phyloP scores from a whole-genome alignment of 2,329 filamentous ascomycete genomes.

The Diaporthe citri region DNA sequence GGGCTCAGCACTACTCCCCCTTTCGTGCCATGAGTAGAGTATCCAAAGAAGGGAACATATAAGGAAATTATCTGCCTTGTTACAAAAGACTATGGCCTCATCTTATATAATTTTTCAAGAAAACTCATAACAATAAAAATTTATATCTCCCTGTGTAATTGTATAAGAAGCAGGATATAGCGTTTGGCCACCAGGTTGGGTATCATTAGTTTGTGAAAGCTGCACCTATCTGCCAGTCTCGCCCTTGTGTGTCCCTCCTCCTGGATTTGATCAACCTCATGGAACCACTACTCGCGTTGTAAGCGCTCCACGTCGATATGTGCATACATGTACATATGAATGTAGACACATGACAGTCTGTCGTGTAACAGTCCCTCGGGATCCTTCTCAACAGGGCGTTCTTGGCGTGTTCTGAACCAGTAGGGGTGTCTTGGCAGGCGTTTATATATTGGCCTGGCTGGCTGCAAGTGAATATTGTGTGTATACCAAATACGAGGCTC shows the following conservation, averaged over 20 bases:
- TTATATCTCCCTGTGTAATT: not conserved
- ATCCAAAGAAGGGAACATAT: not conserved
- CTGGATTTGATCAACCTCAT: too few relatives aligned
- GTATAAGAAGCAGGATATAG: too few relatives aligned
- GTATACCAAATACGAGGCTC: not conserved
- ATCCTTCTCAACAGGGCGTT: conserved; percentile 7
- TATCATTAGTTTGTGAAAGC: not conserved
- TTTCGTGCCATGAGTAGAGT: not conserved
- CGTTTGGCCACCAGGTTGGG: not conserved
- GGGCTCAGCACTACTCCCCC: not conserved
- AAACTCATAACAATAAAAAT: not conserved
- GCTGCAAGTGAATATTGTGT: not conserved
- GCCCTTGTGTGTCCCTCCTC: not conserved
- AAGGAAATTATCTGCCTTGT: not conserved
- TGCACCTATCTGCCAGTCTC: not conserved
- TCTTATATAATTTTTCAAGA: not conserved
- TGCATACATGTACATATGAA: not conserved
- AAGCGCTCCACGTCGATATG: not conserved
- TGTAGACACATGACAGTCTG: not conserved
- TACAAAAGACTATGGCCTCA: not conserved
- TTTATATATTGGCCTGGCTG: not conserved
- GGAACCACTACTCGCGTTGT: not conserved
- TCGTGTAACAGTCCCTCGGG: not conserved
- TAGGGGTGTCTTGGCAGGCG: not conserved
- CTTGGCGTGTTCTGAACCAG: not conserved